Percentiles rank a stretch among this genome's conserved stretches.
phyloP scores from a whole-genome alignment of 345 rosid species.

The Cardamine resedifolia region DNA sequence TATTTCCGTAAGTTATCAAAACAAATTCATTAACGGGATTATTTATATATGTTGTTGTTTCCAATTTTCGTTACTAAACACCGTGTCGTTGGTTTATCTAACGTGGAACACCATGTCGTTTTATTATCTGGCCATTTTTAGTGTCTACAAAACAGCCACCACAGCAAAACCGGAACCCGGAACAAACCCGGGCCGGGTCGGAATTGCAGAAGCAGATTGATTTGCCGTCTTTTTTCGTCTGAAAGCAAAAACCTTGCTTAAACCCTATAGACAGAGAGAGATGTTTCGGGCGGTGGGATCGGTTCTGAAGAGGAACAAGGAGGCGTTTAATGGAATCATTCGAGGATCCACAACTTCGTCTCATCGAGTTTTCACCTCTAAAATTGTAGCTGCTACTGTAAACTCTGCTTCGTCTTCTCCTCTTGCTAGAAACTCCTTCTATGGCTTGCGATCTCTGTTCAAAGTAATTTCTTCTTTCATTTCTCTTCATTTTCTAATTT shows the following conservation, averaged over 20 bases:
- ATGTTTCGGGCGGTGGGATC: slow-evolving; percentile 57
- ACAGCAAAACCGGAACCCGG: slow-evolving; percentile 31
- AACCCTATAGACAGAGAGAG: slow-evolving; percentile 26
- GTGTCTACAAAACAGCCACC: slow-evolving; percentile 33
- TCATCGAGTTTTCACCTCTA: slow-evolving; percentile 37
- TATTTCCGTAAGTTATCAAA: background rate
- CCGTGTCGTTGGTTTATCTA: background rate
- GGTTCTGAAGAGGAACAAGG: slow-evolving; percentile 54
- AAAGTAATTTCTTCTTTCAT: slow-evolving; percentile 32
- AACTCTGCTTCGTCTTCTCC: slow-evolving; percentile 38
- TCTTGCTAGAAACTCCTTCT: slow-evolving; percentile 38
- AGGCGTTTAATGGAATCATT: slow-evolving; percentile 30
- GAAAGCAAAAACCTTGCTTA: slow-evolving; percentile 36
- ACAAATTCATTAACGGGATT: background rate
- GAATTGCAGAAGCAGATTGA: slow-evolving; percentile 10
- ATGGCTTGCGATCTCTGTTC: slow-evolving; percentile 49
- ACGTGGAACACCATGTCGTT: slow-evolving; percentile 8
- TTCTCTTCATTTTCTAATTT: background rate
- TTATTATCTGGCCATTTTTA: background rate
- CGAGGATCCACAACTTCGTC: slow-evolving; percentile 36
- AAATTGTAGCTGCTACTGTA: slow-evolving; percentile 29
- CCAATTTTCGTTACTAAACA: slow-evolving; percentile 1
- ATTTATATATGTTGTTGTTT: background rate
- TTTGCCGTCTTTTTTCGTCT: slow-evolving; percentile 1
- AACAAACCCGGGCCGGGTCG: slow-evolving; percentile 14